Evolutionary conservation across 1,139 yeast genomes (phyloP).

Genomic region (Pichia sp.): DNA sequence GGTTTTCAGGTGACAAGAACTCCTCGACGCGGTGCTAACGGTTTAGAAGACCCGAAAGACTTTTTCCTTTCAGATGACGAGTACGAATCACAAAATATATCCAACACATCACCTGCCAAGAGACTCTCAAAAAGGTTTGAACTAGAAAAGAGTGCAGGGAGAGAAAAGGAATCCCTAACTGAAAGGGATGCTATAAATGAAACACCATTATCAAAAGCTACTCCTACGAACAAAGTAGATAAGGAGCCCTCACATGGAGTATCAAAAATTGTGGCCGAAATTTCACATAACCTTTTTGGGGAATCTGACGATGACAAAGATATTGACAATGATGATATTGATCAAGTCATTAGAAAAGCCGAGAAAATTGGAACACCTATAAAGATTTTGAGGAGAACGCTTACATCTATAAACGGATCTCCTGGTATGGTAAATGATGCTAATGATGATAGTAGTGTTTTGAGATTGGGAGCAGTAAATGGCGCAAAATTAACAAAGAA

Average conservation of each 20-base stretch:
- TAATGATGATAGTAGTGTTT: background rate
- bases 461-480: background rate
- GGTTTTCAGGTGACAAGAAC: constrained; percentile 31
- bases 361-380: constrained; percentile 26
- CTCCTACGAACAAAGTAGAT: background rate
- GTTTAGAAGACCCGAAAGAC: constrained; percentile 75
- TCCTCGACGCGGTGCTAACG: constrained; percentile 54
- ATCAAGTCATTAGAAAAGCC: constrained; percentile 24
- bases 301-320: constrained; percentile 1
- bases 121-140: constrained; percentile 15
- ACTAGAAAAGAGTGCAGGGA: background rate
- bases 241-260: background rate
- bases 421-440: constrained; percentile 8
- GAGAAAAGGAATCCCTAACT: background rate
- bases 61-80: constrained; percentile 49
- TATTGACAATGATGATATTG: constrained; percentile 15
- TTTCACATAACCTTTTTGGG: background rate
- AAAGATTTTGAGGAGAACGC: constrained; percentile 14
- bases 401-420: constrained; percentile 18
- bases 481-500: constrained; percentile 33
- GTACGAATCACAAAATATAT: constrained; percentile 18
- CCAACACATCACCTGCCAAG: constrained; percentile 18
- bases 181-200: background rate
- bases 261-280: background rate
- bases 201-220: background rate